Evolutionary conservation across 495 filamentous ascomycete species (phyloP).

Genomic region (Aspergillus heteromorphus): DNA sequence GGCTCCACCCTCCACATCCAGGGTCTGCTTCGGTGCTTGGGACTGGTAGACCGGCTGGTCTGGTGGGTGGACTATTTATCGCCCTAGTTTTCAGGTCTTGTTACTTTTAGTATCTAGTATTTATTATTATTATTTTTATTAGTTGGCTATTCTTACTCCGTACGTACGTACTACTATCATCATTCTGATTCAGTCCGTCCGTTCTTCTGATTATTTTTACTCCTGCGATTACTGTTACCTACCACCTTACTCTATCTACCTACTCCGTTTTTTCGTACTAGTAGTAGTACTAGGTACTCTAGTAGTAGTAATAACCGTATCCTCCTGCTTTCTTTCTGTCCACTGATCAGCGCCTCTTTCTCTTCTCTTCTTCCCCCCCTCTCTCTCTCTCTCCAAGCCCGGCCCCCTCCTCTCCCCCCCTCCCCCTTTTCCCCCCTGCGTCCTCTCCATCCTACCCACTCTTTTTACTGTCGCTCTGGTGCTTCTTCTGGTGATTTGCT

Average conservation of each 20-base stretch:
- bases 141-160: not conserved
- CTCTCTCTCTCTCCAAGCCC: not conserved
- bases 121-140: not conserved
- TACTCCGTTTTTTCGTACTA: no score
- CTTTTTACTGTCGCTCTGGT: not conserved
- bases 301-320: not conserved
- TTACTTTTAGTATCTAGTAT: slow-evolving; percentile 1
- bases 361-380: not conserved
- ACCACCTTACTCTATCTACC: no score
- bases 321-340: not conserved
- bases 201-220: no score
- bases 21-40: not conserved
- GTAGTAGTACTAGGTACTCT: not conserved
- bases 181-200: not conserved
- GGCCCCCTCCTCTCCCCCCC: not conserved
- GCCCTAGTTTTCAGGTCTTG: not conserved
- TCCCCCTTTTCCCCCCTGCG: not conserved
- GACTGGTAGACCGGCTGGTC: not conserved
- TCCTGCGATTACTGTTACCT: no score
- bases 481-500: not conserved
- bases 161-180: not conserved
- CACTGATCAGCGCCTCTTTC: not conserved
- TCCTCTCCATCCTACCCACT: not conserved
- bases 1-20: not conserved
- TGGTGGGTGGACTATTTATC: not conserved